These are phyloP conservation scores for Ophiocordyceps robertsii DNA, from an alignment of 2,329 filamentous ascomycete species.

Conservation along the genomic window DNA sequence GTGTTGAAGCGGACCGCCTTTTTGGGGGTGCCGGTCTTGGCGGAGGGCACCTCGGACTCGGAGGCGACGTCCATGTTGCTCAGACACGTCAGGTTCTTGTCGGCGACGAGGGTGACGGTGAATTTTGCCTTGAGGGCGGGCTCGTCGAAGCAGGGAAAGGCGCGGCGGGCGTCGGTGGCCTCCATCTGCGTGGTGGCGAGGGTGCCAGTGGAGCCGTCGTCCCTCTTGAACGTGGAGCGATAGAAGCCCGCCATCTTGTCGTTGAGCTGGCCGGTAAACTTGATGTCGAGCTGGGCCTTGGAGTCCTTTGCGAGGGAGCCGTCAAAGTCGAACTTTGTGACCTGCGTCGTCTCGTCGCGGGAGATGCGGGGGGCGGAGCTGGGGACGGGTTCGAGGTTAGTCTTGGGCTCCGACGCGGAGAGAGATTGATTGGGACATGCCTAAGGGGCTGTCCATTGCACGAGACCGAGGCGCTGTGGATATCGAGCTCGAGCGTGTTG, in stretches of 20 bases:
- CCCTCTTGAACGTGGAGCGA: constrained; percentile 79
- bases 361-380: constrained; percentile 33
- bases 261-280: constrained; percentile 68
- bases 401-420: too few species aligned
- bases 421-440: constrained; percentile 13
- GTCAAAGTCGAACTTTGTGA: constrained; percentile 67
- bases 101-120: constrained; percentile 79
- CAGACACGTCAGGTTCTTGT: constrained; percentile 80
- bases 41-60: constrained; percentile 49
- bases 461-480: constrained; percentile 47
- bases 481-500: constrained; percentile 77
- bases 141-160: constrained; percentile 95
- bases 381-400: constrained; percentile 2
- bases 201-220: constrained; percentile 65
- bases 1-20: constrained; percentile 84
- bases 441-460: constrained; percentile 35
- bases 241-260: constrained; percentile 98
- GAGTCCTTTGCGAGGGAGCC: constrained; percentile 58
- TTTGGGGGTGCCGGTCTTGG: constrained; percentile 32
- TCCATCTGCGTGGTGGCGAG: constrained; percentile 94
- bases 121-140: constrained; percentile 88
- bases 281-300: constrained; percentile 50
- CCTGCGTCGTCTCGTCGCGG: constrained; percentile 69
- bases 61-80: constrained; percentile 93
- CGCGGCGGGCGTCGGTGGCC: constrained; percentile 80